These are phyloP conservation scores for Didymella arachidicola DNA, from an alignment of 2,329 filamentous ascomycete genomes.

Conservation along the genomic window DNA sequence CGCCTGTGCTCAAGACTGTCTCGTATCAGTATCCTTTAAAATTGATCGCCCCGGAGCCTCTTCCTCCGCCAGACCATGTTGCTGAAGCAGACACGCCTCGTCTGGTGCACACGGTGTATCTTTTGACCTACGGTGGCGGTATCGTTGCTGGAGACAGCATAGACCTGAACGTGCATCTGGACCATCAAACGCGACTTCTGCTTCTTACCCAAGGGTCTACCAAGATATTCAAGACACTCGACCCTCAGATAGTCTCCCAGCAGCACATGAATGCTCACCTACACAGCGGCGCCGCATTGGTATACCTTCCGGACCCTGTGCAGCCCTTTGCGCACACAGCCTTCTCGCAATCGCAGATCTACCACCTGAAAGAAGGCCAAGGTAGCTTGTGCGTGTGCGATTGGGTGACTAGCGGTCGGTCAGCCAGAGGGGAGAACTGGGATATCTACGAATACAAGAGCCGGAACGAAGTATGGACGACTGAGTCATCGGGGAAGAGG, in stretches of 20 bases:
- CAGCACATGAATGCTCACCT: slow-evolving; percentile 61
- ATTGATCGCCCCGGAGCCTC: slow-evolving; percentile 80
- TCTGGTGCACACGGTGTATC: slow-evolving; percentile 79
- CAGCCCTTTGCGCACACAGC: slow-evolving; percentile 87
- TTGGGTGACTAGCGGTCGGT: slow-evolving; percentile 91
- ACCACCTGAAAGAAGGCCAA: slow-evolving; percentile 63
- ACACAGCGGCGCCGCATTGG: slow-evolving; percentile 59
- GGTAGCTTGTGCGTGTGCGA: slow-evolving; percentile 79
- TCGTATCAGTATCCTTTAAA: slow-evolving; percentile 96
- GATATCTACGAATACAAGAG: slow-evolving; percentile 80
- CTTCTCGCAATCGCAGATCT: slow-evolving; percentile 85
- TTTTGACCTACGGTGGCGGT: slow-evolving; percentile 93
- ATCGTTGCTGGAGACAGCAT: slow-evolving; percentile 88
- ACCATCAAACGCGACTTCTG: slow-evolving; percentile 69
- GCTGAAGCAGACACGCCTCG: slow-evolving; percentile 33
- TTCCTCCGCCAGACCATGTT: slow-evolving; percentile 60
- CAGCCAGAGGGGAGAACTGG: slow-evolving; percentile 89
- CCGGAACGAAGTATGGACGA: slow-evolving; percentile 83
- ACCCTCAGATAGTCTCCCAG: slow-evolving; percentile 54
- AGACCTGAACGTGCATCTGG: slow-evolving; percentile 73
- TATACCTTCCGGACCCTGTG: slow-evolving; percentile 85
- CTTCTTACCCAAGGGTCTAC: slow-evolving; percentile 77
- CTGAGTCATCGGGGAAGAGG: slow-evolving; percentile 48
- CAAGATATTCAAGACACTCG: slow-evolving; percentile 87
- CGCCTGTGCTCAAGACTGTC: slow-evolving; percentile 75